phyloP scores from a whole-genome alignment of 352 stramenopile genomes.

The Phytopythium mirpurense region DNA sequence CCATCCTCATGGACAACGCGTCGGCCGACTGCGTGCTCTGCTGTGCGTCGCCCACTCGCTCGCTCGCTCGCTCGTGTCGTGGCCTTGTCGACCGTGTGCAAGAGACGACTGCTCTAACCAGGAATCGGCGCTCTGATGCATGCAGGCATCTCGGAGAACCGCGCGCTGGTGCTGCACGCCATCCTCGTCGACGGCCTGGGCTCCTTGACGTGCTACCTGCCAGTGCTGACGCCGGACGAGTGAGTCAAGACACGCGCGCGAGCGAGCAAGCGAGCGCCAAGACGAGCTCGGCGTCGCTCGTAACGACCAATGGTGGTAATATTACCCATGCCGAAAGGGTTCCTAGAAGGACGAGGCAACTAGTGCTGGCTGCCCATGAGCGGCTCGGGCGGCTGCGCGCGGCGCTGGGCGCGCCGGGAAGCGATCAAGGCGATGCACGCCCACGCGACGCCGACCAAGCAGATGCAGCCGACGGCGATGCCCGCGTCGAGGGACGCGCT shows the following conservation, averaged over 20 bases:
- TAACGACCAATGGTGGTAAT: conserved; percentile 1
- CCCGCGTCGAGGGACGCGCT: conserved; percentile 16
- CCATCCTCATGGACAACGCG: conserved; percentile 65
- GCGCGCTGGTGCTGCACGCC: conserved; percentile 71
- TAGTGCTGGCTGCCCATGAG: conserved; percentile 1
- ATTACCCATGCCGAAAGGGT: no score
- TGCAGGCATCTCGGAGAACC: conserved; percentile 70
- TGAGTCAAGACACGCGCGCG: no score
- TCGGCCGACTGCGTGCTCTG: conserved; percentile 68
- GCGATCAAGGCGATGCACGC: conserved; percentile 47
- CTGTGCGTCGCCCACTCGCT: conserved; percentile 26
- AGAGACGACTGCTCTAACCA: no score
- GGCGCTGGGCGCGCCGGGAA: conserved; percentile 9
- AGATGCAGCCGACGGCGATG: conserved; percentile 51
- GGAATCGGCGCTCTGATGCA: background rate
- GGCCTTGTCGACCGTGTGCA: no score
- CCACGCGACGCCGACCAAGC: conserved; percentile 38
- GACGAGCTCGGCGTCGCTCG: background rate
- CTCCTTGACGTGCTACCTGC: conserved; percentile 81
- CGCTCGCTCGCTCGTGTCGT: background rate
- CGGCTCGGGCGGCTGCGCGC: conserved; percentile 1
- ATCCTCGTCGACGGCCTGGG: conserved; percentile 74
- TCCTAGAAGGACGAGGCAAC: no score
- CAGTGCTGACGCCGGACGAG: conserved; percentile 60
- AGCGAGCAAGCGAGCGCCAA: background rate